A percentile compares a stretch with the other conserved stretches of the same genome.
Evolutionary conservation across 2,329 filamentous ascomycete genomes (phyloP).

Genomic region (Cladosporium sp.): DNA sequence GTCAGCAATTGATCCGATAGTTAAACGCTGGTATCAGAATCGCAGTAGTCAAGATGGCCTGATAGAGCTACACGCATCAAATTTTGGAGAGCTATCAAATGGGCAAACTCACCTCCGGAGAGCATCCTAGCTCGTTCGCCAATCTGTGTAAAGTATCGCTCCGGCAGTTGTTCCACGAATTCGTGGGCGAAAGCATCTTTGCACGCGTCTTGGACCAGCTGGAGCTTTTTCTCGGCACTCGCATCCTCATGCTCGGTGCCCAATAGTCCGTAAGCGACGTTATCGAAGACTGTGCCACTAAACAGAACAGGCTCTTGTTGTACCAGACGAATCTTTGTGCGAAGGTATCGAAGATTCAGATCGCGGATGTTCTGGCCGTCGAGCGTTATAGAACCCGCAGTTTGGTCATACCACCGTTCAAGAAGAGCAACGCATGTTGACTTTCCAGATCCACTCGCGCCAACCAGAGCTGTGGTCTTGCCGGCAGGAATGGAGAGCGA

Average conservation of each 20-base stretch:
- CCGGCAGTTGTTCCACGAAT: slow-evolving; percentile 39
- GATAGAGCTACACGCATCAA: no score
- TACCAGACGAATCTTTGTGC: slow-evolving; percentile 36
- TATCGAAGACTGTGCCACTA: slow-evolving; percentile 38
- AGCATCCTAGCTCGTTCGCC: slow-evolving; percentile 38
- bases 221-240: slow-evolving; percentile 30
- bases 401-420: slow-evolving; percentile 38
- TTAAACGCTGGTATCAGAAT: not conserved
- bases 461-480: slow-evolving; percentile 49
- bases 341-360: slow-evolving; percentile 36
- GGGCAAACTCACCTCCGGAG: slow-evolving; percentile 30
- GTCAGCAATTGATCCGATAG: not conserved
- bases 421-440: slow-evolving; percentile 39
- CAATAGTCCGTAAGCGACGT: slow-evolving; percentile 39
- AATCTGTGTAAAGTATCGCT: slow-evolving; percentile 38
- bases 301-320: slow-evolving; percentile 41
- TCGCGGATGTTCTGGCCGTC: slow-evolving; percentile 34
- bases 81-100: no score
- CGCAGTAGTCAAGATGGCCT: not conserved
- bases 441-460: slow-evolving; percentile 41
- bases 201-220: slow-evolving; percentile 39
- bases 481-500: slow-evolving; percentile 40
- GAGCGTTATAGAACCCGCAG: slow-evolving; percentile 34
- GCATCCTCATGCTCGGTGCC: slow-evolving; percentile 29
- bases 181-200: slow-evolving; percentile 37